phyloP scores from a whole-genome alignment of 2,329 filamentous ascomycete species.

The Aspergillus aculeatinus region DNA sequence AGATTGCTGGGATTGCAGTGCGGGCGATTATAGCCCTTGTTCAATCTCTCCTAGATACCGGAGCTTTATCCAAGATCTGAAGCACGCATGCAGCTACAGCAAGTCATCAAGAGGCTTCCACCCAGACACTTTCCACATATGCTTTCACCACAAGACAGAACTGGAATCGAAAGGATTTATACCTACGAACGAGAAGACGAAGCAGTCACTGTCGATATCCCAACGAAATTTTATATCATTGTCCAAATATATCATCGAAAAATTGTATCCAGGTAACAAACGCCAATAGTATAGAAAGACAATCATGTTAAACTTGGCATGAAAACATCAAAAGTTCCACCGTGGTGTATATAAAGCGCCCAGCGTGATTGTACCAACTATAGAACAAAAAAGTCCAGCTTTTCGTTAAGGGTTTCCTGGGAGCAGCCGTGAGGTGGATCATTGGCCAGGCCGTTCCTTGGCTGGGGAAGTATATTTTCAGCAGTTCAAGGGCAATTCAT shows the following conservation, averaged over 20 bases:
- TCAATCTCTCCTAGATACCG: background rate
- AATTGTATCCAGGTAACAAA: background rate
- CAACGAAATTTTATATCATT: background rate
- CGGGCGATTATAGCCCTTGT: conserved; percentile 11
- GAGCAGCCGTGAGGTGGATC: conserved; percentile 1
- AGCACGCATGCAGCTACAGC: too few species aligned
- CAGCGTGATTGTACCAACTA: conserved; percentile 15
- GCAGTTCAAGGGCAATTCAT: background rate
- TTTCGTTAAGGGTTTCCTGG: conserved; percentile 17
- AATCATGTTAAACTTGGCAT: background rate
- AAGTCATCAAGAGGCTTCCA: too few species aligned
- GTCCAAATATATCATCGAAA: conserved; percentile 4
- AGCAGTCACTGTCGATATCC: too few species aligned
- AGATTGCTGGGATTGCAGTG: conserved; percentile 19
- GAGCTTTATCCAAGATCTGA: background rate
- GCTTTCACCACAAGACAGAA: too few species aligned
- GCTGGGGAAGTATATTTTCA: conserved; percentile 1
- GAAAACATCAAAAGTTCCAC: conserved; percentile 18
- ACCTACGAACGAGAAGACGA: too few species aligned
- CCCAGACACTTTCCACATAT: too few species aligned
- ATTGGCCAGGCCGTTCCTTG: conserved; percentile 22
- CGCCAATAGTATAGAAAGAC: conserved; percentile 1
- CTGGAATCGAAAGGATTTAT: too few species aligned
- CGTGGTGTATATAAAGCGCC: conserved; percentile 23
- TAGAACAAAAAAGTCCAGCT: conserved; percentile 28